A percentile compares a stretch with the other conserved stretches of the same genome.
phyloP scores from a whole-genome alignment of 169 alveolate species.

The Amoebophrya sp. region DNA sequence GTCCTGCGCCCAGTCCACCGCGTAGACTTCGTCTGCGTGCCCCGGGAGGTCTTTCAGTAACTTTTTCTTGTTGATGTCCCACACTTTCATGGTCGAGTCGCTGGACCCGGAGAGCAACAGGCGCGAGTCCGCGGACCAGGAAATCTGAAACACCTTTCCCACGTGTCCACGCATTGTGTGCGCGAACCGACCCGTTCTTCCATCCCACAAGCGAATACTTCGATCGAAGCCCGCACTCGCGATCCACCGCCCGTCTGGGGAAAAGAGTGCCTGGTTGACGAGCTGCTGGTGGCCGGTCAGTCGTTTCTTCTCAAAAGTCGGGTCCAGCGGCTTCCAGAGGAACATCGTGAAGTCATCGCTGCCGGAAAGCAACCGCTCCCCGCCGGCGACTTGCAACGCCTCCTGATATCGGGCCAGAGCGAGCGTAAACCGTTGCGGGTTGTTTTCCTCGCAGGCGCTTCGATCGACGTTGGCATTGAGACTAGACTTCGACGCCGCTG shows the following conservation, averaged over 20 bases:
- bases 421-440: neutral
- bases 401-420: neutral
- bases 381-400: conserved; percentile 47
- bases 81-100: conserved; percentile 90
- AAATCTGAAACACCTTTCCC: conserved; percentile 88
- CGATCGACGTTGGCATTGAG: too few species aligned
- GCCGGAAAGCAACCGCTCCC: conserved; percentile 92
- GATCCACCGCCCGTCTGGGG: conserved; percentile 91
- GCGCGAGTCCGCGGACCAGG: conserved; percentile 92
- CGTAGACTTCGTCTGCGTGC: conserved; percentile 96
- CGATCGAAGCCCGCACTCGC: conserved; percentile 96
- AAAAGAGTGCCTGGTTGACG: conserved; percentile 80
- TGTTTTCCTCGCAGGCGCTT: neutral
- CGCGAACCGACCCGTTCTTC: conserved; percentile 79
- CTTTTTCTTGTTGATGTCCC: conserved; percentile 78
- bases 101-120: conserved; percentile 84
- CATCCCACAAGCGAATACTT: conserved; percentile 80
- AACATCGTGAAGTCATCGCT: conserved; percentile 94
- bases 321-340: conserved; percentile 68
- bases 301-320: conserved; percentile 52
- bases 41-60: conserved; percentile 94
- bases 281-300: conserved; percentile 93
- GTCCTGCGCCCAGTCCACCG: conserved; percentile 95
- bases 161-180: conserved; percentile 93
- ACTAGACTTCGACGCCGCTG: too few species aligned